phyloP scores from a whole-genome alignment of 768 basidiomycete genomes.

The Lactarius sp. region DNA sequence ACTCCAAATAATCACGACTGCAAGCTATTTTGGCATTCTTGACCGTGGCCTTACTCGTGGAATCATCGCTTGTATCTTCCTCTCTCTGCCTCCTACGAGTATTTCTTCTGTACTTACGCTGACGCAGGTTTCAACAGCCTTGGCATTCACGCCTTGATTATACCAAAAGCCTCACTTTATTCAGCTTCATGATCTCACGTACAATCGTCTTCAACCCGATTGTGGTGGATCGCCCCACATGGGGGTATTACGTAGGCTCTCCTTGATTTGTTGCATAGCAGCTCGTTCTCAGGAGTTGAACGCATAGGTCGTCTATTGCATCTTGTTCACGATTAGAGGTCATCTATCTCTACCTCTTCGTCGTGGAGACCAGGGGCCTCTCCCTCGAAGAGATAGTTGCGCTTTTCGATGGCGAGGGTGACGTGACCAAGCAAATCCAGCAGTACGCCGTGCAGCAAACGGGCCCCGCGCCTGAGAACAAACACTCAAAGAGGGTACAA shows the following conservation, averaged over 20 bases:
- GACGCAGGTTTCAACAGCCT: too few species aligned
- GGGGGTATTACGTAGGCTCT: not conserved
- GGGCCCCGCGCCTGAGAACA: not conserved
- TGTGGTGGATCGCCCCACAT: too few species aligned
- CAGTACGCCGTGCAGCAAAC: not conserved
- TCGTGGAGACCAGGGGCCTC: constrained; percentile 67
- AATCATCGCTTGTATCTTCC: constrained; percentile 59
- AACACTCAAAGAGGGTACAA: too few species aligned
- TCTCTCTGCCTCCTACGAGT: constrained; percentile 62
- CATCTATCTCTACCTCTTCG: constrained; percentile 59
- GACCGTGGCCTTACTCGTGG: constrained; percentile 42
- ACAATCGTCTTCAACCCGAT: not conserved
- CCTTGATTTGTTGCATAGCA: not conserved
- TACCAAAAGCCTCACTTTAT: not conserved
- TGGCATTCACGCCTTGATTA: too few species aligned
- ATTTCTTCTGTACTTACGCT: not conserved
- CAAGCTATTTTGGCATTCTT: constrained; percentile 43
- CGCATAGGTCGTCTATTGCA: constrained; percentile 53
- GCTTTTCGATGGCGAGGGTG: constrained; percentile 57
- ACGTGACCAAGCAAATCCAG: not conserved
- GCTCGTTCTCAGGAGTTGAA: not conserved
- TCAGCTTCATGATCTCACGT: not conserved
- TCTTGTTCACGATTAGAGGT: constrained; percentile 65
- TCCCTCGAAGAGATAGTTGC: constrained; percentile 80
- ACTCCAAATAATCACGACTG: constrained; percentile 63